Evolutionary conservation across 768 basidiomycete genomes (phyloP).

Genomic region (Leucocoprinus birnbaumii): DNA sequence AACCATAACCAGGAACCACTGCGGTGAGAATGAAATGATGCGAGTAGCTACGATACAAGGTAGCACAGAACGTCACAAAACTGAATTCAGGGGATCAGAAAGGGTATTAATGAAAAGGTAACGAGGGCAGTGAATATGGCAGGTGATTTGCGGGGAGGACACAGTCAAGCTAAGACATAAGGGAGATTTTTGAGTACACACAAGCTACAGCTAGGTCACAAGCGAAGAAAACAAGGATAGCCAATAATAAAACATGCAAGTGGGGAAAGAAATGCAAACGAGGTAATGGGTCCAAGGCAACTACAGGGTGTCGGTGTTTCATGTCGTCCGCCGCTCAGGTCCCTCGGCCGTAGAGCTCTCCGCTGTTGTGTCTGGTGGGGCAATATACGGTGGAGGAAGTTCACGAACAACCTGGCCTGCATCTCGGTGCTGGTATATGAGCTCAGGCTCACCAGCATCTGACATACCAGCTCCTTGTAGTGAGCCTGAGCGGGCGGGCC

Average conservation of each 20-base stretch:
- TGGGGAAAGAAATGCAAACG: neutral
- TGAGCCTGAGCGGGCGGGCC: slow-evolving; percentile 9
- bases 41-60: slow-evolving; percentile 10
- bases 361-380: slow-evolving; percentile 13
- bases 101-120: neutral
- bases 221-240: too few species aligned
- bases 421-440: slow-evolving; percentile 39
- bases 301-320: neutral
- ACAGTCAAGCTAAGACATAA: neutral
- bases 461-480: neutral
- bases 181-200: too few species aligned
- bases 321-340: neutral
- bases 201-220: too few species aligned
- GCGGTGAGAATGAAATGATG: neutral
- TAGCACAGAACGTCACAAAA: neutral
- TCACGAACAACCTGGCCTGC: slow-evolving; percentile 33
- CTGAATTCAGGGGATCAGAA: neutral
- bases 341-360: neutral
- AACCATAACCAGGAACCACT: too few species aligned
- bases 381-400: slow-evolving; percentile 36
- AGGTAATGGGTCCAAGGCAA: neutral
- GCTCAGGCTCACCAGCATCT: slow-evolving; percentile 20
- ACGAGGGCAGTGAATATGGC: neutral
- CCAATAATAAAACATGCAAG: slow-evolving; percentile 1
- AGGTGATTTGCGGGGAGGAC: neutral